A percentile compares a stretch with the other conserved stretches of the same genome.
Conservation (phyloP, 345 rosid species). For the Odontarrhena argentea region DNA sequence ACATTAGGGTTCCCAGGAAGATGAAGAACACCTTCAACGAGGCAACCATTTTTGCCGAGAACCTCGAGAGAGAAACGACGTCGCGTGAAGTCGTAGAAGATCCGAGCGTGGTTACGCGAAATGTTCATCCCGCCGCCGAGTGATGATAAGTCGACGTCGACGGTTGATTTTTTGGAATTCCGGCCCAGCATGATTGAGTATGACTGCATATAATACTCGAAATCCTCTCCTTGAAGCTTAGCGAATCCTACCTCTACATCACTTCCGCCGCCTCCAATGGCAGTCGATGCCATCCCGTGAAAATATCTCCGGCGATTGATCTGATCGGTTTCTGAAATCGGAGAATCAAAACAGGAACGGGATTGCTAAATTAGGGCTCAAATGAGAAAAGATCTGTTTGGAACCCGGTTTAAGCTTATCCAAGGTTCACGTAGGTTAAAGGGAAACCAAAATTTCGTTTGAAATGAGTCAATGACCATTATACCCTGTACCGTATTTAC, state of each 20-base stretch:
- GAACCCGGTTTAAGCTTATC: constrained; percentile 25
- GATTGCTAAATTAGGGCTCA: constrained; percentile 28
- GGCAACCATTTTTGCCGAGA: constrained; percentile 95
- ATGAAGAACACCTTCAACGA: constrained; percentile 96
- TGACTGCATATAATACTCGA: constrained; percentile 97
- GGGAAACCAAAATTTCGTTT: neutral
- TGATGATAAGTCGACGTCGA: constrained; percentile 91
- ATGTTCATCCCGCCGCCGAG: constrained; percentile 99
- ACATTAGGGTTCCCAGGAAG: constrained; percentile 93
- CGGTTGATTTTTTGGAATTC: constrained; percentile 91
- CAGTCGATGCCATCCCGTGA: constrained; percentile 47
- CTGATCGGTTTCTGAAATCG: constrained; percentile 1
- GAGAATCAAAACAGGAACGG: constrained; percentile 10
- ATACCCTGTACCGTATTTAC: constrained; percentile 25
- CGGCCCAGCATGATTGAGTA: constrained; percentile 95
- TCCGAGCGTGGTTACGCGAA: constrained; percentile 91
- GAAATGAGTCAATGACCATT: constrained; percentile 8
- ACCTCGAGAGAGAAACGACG: constrained; percentile 97
- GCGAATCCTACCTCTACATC: constrained; percentile 98
- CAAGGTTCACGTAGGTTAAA: constrained; percentile 3
- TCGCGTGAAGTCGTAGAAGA: constrained; percentile 93
- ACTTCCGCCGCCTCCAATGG: constrained; percentile 61
- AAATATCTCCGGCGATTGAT: constrained; percentile 17
- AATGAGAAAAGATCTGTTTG: constrained; percentile 19
- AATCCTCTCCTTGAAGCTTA: constrained; percentile 95